Percentiles rank a stretch among this genome's conserved stretches.
Evolutionary conservation across 2,329 filamentous ascomycete genomes (phyloP).

Genomic region (Madurella fahalii): DNA sequence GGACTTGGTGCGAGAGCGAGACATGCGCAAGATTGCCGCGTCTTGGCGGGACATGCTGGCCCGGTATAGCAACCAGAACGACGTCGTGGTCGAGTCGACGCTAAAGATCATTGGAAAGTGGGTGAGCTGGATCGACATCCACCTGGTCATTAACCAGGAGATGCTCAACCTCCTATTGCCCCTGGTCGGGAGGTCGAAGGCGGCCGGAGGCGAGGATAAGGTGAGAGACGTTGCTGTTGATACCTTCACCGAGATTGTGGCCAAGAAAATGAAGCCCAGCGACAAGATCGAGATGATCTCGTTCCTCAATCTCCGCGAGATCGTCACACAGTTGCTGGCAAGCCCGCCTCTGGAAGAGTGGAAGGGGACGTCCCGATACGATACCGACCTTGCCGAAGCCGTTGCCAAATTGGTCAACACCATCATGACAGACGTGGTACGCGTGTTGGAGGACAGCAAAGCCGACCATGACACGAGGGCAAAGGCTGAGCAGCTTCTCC

Average conservation of each 20-base stretch:
- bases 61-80: slow-evolving; percentile 67
- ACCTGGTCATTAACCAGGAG: slow-evolving; percentile 81
- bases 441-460: slow-evolving; percentile 67
- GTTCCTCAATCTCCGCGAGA: slow-evolving; percentile 81
- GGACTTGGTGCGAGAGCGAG: slow-evolving; percentile 79
- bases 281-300: slow-evolving; percentile 94
- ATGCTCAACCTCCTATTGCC: slow-evolving; percentile 84
- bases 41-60: slow-evolving; percentile 90
- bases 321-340: slow-evolving; percentile 79
- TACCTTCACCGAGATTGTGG: slow-evolving; percentile 90
- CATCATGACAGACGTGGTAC: slow-evolving; percentile 80
- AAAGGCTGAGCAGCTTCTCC: slow-evolving; percentile 76
- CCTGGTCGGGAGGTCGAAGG: slow-evolving; percentile 71
- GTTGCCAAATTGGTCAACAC: slow-evolving; percentile 95
- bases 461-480: slow-evolving; percentile 61
- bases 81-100: slow-evolving; percentile 77
- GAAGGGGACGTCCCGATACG: slow-evolving; percentile 79
- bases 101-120: slow-evolving; percentile 91
- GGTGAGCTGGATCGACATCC: slow-evolving; percentile 99
- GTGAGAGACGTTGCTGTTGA: slow-evolving; percentile 89
- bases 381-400: slow-evolving; percentile 90
- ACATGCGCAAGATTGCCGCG: slow-evolving; percentile 80
- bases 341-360: slow-evolving; percentile 77
- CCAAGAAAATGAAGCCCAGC: slow-evolving; percentile 92
- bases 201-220: slow-evolving; percentile 63